These are phyloP conservation scores for Protoeuglena noctilucae DNA, from an alignment of 139 green algal genomes.

Conservation along the genomic window DNA sequence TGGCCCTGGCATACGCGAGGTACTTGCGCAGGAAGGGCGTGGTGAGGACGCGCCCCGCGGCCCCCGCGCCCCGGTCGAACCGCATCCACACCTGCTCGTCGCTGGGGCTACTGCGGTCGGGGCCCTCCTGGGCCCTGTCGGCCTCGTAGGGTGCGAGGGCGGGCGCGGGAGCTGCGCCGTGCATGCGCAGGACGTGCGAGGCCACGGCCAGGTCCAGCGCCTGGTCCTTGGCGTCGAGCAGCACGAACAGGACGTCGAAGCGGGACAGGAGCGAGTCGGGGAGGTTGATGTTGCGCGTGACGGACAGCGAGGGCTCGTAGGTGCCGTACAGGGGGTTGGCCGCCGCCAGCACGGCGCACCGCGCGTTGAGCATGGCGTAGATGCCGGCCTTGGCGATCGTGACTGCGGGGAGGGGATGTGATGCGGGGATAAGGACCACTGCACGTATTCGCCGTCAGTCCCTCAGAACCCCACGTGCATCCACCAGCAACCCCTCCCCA, in stretches of 20 bases:
- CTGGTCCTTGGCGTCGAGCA: conserved; percentile 76
- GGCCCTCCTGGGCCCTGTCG: conserved; percentile 22
- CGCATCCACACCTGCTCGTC: conserved; percentile 26
- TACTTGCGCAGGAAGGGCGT: conserved; percentile 55
- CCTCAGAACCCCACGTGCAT: too few relatives aligned
- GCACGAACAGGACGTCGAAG: conserved; percentile 96
- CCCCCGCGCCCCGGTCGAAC: conserved; percentile 24
- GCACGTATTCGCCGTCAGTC: too few relatives aligned
- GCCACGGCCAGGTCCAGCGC: conserved; percentile 50
- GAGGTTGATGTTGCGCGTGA: conserved; percentile 86
- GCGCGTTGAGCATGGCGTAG: conserved; percentile 85
- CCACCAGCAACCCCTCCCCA: too few relatives aligned
- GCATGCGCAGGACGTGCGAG: conserved; percentile 83
- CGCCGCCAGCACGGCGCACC: conserved; percentile 79
- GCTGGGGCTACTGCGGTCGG: conserved; percentile 32
- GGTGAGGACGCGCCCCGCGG: conserved; percentile 24
- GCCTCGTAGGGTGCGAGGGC: too few relatives aligned
- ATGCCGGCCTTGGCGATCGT: conserved; percentile 98
- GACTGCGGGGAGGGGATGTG: too few relatives aligned
- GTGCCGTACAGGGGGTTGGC: conserved; percentile 68
- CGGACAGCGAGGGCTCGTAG: conserved; percentile 45
- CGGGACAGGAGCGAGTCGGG: conserved; percentile 92
- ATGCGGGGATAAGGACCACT: too few relatives aligned
- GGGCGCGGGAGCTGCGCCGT: too few relatives aligned
- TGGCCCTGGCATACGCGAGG: conserved; percentile 38